Conservation (phyloP, 225 moss, liverwort and hornwort genomes). For the Lunularia cruciata region DNA sequence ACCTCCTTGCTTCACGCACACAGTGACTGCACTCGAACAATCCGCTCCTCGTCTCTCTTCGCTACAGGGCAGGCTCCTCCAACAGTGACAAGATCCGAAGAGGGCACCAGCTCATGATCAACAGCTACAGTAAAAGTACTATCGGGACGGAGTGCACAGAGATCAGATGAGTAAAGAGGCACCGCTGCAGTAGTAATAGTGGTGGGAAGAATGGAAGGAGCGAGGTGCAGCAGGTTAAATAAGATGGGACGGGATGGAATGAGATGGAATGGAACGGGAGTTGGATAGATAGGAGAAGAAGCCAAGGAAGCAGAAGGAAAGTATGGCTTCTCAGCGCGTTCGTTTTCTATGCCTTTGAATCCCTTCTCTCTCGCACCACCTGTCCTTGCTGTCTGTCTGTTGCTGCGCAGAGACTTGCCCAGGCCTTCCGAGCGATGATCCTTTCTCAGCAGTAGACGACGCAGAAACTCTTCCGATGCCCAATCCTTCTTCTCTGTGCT, state of each 20-base stretch:
- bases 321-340: not conserved
- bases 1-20: not conserved
- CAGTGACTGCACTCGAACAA: not conserved
- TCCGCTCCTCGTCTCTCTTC: slow-evolving; percentile 18
- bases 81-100: slow-evolving; percentile 10
- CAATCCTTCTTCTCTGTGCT: slow-evolving; percentile 13
- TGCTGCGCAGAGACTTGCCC: not conserved
- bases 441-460: slow-evolving; percentile 3
- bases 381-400: slow-evolving; percentile 12
- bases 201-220: not conserved
- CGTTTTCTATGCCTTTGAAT: slow-evolving; percentile 27
- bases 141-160: not conserved
- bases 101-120: slow-evolving; percentile 21
- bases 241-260: not conserved
- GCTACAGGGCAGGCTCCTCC: not conserved
- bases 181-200: slow-evolving; percentile 6
- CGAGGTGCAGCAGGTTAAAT: not conserved
- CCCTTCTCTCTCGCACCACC: slow-evolving; percentile 10
- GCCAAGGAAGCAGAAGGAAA: too few relatives aligned
- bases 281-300: too few relatives aligned
- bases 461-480: slow-evolving; percentile 16
- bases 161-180: not conserved
- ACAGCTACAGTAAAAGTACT: slow-evolving; percentile 28
- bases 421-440: not conserved
- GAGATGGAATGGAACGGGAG: not conserved